A percentile compares a stretch with the other conserved stretches of the same genome.
phyloP scores from a whole-genome alignment of 2,329 filamentous ascomycete genomes.

The Neopestalotiopsis sp. region DNA sequence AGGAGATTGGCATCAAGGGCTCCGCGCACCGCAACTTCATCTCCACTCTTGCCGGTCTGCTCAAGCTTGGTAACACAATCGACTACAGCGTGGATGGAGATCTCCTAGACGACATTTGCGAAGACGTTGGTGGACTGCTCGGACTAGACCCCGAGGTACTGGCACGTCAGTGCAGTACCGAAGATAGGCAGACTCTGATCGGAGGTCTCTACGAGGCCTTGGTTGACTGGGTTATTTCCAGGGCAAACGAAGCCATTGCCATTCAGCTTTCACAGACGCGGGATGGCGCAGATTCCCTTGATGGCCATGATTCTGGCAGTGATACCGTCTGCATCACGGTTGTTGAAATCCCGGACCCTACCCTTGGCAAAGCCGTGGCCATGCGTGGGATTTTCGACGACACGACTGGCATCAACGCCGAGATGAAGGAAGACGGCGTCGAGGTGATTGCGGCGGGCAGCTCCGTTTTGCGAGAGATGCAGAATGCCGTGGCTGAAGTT shows the following conservation, averaged over 20 bases:
- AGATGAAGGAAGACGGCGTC: constrained; percentile 96
- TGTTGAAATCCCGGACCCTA: constrained; percentile 80
- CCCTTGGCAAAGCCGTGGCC: constrained; percentile 84
- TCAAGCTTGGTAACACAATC: constrained; percentile 91
- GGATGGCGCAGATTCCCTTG: constrained; percentile 70
- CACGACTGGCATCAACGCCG: constrained; percentile 86
- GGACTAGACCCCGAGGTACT: constrained; percentile 87
- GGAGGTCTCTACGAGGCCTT: constrained; percentile 90
- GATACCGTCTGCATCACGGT: constrained; percentile 91
- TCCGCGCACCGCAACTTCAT: constrained; percentile 81
- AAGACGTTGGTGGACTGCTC: constrained; percentile 86
- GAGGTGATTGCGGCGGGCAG: constrained; percentile 75
- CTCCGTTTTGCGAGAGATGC: constrained; percentile 87
- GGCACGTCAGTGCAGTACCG: constrained; percentile 76
- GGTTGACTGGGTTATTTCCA: constrained; percentile 91
- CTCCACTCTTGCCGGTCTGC: constrained; percentile 80
- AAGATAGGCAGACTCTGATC: constrained; percentile 83
- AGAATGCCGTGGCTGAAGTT: constrained; percentile 76
- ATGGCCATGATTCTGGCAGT: constrained; percentile 72
- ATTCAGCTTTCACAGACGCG: constrained; percentile 72
- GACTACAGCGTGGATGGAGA: constrained; percentile 87
- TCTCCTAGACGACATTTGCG: constrained; percentile 81
- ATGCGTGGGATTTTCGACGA: constrained; percentile 94
- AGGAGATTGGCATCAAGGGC: constrained; percentile 93
- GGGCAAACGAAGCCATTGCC: constrained; percentile 85